These are phyloP conservation scores for Fusarium nanum DNA, from an alignment of 2,329 filamentous ascomycete species.

Conservation along the genomic window DNA sequence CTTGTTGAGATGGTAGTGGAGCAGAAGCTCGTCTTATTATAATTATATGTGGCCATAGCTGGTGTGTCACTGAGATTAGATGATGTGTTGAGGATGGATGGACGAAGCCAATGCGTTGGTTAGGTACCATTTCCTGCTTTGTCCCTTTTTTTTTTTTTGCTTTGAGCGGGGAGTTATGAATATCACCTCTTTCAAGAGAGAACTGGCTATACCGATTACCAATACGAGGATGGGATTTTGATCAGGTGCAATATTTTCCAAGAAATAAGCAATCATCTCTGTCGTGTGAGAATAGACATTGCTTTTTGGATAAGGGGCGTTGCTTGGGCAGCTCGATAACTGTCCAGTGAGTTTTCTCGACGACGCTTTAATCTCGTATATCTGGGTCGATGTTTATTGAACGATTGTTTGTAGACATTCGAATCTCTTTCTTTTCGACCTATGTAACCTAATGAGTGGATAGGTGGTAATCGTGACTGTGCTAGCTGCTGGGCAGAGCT, in stretches of 20 bases:
- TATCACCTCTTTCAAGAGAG: constrained; percentile 17
- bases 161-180: constrained; percentile 36
- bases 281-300: constrained; percentile 1
- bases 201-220: constrained; percentile 4
- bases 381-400: constrained; percentile 11
- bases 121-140: constrained; percentile 23
- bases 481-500: background rate
- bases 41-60: constrained; percentile 14
- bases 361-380: background rate
- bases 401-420: constrained; percentile 13
- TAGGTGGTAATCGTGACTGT: background rate
- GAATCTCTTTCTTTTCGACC: background rate
- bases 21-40: background rate
- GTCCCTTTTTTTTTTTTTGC: constrained; percentile 23
- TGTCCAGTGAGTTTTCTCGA: constrained; percentile 1
- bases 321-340: background rate
- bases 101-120: constrained; percentile 44
- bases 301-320: constrained; percentile 9
- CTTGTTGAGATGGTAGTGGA: background rate
- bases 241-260: background rate
- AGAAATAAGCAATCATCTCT: background rate
- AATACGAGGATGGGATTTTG: background rate
- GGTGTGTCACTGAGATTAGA: constrained; percentile 19
- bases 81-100: constrained; percentile 6
- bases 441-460: constrained; percentile 12